Evolutionary conservation across 768 basidiomycete species (phyloP).

Genomic region (Clitopilus passeckerianus): DNA sequence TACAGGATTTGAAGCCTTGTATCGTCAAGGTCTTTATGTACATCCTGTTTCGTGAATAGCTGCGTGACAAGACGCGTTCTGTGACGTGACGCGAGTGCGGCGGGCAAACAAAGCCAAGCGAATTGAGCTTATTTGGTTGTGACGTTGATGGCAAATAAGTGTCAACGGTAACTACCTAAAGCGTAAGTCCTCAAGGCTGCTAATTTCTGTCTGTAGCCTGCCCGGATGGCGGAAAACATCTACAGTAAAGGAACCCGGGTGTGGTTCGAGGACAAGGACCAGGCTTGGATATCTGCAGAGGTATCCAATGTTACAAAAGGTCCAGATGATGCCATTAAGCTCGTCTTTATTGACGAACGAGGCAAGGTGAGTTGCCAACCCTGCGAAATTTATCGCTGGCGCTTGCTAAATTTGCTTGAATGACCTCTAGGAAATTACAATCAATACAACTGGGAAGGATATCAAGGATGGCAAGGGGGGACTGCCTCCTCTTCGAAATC

Average conservation of each 20-base stretch:
- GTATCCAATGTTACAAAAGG: slow-evolving; percentile 63
- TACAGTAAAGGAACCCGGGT: slow-evolving; percentile 88
- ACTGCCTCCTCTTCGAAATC: slow-evolving; percentile 93
- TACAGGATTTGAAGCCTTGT: slow-evolving; percentile 98
- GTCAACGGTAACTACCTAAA: neutral
- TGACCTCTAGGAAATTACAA: slow-evolving; percentile 58
- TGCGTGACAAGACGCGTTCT: neutral
- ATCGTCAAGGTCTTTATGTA: slow-evolving; percentile 88
- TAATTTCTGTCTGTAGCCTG: slow-evolving; percentile 26
- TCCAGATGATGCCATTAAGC: slow-evolving; percentile 71
- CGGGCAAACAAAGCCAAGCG: too few relatives aligned
- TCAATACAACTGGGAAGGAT: slow-evolving; percentile 76
- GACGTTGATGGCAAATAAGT: neutral
- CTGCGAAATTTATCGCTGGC: neutral
- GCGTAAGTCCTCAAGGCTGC: neutral
- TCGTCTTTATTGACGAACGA: slow-evolving; percentile 85
- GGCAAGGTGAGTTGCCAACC: slow-evolving; percentile 59
- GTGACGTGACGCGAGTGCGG: neutral
- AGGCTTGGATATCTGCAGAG: slow-evolving; percentile 91
- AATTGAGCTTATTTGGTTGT: neutral
- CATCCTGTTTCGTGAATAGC: slow-evolving; percentile 31
- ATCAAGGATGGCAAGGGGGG: slow-evolving; percentile 76
- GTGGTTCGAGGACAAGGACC: slow-evolving; percentile 93
- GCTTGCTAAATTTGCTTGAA: neutral
- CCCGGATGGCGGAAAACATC: slow-evolving; percentile 83